A percentile compares a stretch with the other conserved stretches of the same genome.
These are phyloP conservation scores for Penicillium psychrosexuale DNA, from an alignment of 2,329 filamentous ascomycete species.

Conservation along the genomic window DNA sequence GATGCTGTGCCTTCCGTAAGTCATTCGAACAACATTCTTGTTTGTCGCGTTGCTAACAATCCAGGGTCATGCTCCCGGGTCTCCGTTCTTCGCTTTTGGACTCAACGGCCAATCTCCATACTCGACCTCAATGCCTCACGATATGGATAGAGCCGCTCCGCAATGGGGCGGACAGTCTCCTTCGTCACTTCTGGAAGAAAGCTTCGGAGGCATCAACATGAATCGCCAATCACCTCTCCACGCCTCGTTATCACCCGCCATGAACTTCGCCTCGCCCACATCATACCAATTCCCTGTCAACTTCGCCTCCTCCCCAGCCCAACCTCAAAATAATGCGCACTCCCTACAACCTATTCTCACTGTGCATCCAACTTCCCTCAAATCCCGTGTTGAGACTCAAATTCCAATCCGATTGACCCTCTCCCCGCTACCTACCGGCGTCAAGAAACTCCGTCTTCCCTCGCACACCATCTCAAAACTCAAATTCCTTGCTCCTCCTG, in stretches of 20 bases:
- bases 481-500: conserved; percentile 76
- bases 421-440: conserved; percentile 68
- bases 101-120: conserved; percentile 41
- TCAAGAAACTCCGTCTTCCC: conserved; percentile 80
- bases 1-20: conserved; percentile 32
- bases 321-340: conserved; percentile 28
- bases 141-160: conserved; percentile 31
- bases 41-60: conserved; percentile 6
- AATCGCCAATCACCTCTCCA: conserved; percentile 44
- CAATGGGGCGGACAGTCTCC: conserved; percentile 44
- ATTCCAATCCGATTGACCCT: conserved; percentile 83
- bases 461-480: conserved; percentile 91
- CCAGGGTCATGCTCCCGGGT: conserved; percentile 25
- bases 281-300: conserved; percentile 41
- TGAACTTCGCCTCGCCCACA: conserved; percentile 35
- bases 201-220: conserved; percentile 46
- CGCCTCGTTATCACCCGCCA: conserved; percentile 35
- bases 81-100: conserved; percentile 35
- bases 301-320: conserved; percentile 29
- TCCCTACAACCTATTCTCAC: conserved; percentile 49
- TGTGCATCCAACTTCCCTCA: conserved; percentile 67
- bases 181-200: conserved; percentile 45
- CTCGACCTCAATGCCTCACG: conserved; percentile 28
- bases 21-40: neutral
- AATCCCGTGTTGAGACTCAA: conserved; percentile 94